These are phyloP conservation scores for Plectranthus barbatus DNA, from an alignment of 257 asterid species.

Conservation along the genomic window DNA sequence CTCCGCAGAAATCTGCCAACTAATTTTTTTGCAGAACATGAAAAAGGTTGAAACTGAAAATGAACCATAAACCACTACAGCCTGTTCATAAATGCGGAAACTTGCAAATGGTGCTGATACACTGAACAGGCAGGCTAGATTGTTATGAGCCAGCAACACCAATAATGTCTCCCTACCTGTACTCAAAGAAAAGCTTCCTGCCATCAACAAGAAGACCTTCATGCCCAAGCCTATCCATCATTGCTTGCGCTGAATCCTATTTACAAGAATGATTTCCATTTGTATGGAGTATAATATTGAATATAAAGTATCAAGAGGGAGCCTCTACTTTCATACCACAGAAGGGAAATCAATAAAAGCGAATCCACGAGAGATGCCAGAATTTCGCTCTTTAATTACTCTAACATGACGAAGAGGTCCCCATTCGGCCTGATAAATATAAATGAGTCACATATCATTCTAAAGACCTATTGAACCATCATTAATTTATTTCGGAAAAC, in stretches of 20 bases:
- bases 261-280: slow-evolving; percentile 13
- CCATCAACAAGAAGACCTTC: slow-evolving; percentile 94
- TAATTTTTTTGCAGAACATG: not conserved
- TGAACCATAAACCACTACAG: not conserved
- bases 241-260: slow-evolving; percentile 85
- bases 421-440: slow-evolving; percentile 76
- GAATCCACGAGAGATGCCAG: slow-evolving; percentile 95
- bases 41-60: not conserved
- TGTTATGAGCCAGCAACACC: not conserved
- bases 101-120: not conserved
- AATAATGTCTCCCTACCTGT: slow-evolving; percentile 44
- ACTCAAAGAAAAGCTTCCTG: slow-evolving; percentile 84
- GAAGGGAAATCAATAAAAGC: slow-evolving; percentile 96
- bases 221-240: slow-evolving; percentile 83
- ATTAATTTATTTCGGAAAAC: slow-evolving; percentile 11
- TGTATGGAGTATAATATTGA: not conserved
- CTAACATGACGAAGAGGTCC: slow-evolving; percentile 98
- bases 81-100: not conserved
- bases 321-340: slow-evolving; percentile 51
- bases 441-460: no score
- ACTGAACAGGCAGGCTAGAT: not conserved
- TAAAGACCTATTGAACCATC: no score
- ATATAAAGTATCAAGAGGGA: slow-evolving; percentile 1
- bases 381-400: slow-evolving; percentile 87
- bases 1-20: not conserved